Evolutionary conservation across 78 protist genomes (phyloP).

Genomic region (Dictyostelium firmibasis): DNA sequence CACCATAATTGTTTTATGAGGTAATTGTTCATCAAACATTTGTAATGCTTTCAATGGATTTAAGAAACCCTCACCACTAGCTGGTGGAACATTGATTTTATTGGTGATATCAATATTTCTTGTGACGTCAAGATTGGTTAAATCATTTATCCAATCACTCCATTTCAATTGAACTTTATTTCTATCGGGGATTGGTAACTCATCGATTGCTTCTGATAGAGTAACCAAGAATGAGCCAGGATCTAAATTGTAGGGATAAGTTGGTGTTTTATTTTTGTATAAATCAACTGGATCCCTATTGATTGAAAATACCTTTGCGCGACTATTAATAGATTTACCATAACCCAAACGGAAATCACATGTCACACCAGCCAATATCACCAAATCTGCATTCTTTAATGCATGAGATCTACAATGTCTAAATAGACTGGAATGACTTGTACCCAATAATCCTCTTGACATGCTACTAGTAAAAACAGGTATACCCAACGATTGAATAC

Average conservation of each 20-base stretch:
- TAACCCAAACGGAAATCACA: conserved; percentile 89
- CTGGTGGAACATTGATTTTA: neutral
- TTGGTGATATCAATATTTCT: conserved; percentile 23
- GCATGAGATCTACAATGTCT: conserved; percentile 85
- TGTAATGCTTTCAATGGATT: conserved; percentile 66
- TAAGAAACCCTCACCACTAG: neutral
- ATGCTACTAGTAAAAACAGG: conserved; percentile 80
- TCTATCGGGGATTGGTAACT: neutral
- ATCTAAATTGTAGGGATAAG: conserved; percentile 54
- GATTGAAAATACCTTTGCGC: conserved; percentile 52
- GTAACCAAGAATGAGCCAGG: conserved; percentile 72
- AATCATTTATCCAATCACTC: conserved; percentile 16
- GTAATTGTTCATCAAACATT: conserved; percentile 33
- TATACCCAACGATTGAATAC: conserved; percentile 39
- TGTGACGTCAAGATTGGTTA: conserved; percentile 21
- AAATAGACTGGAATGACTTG: conserved; percentile 31
- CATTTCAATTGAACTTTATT: neutral
- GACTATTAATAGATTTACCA: conserved; percentile 78
- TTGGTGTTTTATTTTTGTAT: conserved; percentile 74
- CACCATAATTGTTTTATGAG: conserved; percentile 54
- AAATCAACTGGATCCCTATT: conserved; percentile 72
- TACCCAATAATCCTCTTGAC: conserved; percentile 87
- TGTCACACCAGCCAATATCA: conserved; percentile 79
- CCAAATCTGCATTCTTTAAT: conserved; percentile 81
- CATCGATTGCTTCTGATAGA: neutral